phyloP scores from a whole-genome alignment of 2,329 filamentous ascomycete species.

The Hawksworthiomyces lignivorus region DNA sequence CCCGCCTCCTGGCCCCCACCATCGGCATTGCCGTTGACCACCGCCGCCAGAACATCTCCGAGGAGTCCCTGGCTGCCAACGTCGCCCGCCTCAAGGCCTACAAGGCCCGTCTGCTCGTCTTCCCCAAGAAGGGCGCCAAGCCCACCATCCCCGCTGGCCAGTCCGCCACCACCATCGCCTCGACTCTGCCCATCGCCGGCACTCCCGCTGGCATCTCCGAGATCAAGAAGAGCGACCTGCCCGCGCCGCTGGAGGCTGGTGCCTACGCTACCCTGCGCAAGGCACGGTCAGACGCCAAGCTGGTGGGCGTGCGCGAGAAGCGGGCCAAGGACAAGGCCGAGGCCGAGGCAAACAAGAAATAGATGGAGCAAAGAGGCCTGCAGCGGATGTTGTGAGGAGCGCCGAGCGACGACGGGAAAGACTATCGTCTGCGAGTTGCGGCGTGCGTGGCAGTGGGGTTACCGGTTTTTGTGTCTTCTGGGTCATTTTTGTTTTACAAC shows the following conservation, averaged over 20 bases:
- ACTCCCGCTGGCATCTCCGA: constrained; percentile 57
- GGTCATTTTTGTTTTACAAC: no score
- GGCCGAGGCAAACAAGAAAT: constrained; percentile 57
- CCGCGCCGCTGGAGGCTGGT: constrained; percentile 65
- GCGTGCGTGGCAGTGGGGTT: no score
- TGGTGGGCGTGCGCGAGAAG: constrained; percentile 85
- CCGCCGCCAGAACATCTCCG: constrained; percentile 93
- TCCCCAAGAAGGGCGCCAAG: constrained; percentile 94
- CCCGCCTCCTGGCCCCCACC: constrained; percentile 87
- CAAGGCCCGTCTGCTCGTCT: constrained; percentile 92
- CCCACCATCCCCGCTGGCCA: constrained; percentile 84
- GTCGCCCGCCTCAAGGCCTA: constrained; percentile 97
- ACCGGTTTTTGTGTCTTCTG: no score
- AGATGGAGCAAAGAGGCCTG: no score
- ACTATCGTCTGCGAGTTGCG: no score
- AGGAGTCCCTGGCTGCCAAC: constrained; percentile 91
- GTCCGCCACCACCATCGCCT: constrained; percentile 46
- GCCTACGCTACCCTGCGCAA: constrained; percentile 82
- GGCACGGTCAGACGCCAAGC: constrained; percentile 74
- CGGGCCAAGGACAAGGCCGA: constrained; percentile 76
- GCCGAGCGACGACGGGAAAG: no score
- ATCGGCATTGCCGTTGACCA: constrained; percentile 96
- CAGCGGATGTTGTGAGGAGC: no score
- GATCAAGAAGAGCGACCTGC: constrained; percentile 76
- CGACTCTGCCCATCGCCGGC: constrained; percentile 66